Base-by-base conservation (phyloP, 768 basidiomycete species). In the Polyporus arcularius region DNA sequence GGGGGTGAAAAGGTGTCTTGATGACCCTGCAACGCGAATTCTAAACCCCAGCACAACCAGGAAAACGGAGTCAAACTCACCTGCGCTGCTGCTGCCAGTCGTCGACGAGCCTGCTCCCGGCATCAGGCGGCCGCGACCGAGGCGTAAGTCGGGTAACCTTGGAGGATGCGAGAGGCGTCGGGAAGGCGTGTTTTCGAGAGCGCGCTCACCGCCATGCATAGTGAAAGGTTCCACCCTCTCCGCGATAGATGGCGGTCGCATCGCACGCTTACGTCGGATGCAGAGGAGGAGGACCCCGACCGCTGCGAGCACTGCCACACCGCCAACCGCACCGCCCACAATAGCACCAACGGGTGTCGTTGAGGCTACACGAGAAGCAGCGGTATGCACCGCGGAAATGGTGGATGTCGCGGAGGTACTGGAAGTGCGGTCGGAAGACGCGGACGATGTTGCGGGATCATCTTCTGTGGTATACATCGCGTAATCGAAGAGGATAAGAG, bases 401-500 rank as follows among this genome's bases (percentile, higher is more conserved):
- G n/a, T 42, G 1, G 45, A 46, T 26, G 9, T 48, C n/a, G 2
- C 12, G 9, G 50, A 16, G 39, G 38, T n/a, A n/a, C 2, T 30
- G 6, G 26, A 26, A 28, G 46, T 48, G 12, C 4, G 28, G 21
- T 28, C 46, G 46, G 14, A 26, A 9, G 46, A 12, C 4, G 7
- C 14, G 7, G 46, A 18, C 14, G 21, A 12, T 41, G 38, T 39
- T 4, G 56, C 12, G 10, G 42, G 8, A 26, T 48, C 46, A 48
- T 39, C 43, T 53, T 48, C 46, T 2, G 21, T 26, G 10, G 58
- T 59, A 32, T 59, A 59, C n/a, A 42, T 18, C 2, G 49, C 42
- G 50, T 32, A 53, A 41, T 59, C 58, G 45, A 59, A 59, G 26
- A 40, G 41, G 40, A 59, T 28, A 8, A 41, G 43, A 10, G 58